Percentiles rank a stretch among this genome's conserved stretches.
Conservation (phyloP, 257 asterid genomes). For the Prunella vulgaris region DNA sequence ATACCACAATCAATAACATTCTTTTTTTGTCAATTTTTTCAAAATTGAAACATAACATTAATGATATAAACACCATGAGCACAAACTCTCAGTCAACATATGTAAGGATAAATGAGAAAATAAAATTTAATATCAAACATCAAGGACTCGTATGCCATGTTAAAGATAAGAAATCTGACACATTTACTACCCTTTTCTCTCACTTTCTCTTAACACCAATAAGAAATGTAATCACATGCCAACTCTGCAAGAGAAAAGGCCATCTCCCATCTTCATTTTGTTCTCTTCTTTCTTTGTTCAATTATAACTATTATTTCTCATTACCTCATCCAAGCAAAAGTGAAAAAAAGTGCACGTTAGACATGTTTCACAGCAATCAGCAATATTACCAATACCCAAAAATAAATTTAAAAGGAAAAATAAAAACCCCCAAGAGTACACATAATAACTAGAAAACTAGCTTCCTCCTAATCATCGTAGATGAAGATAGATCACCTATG, state of each 20-base stretch:
- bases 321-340: constrained; percentile 23
- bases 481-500: constrained; percentile 43
- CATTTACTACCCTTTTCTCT: background rate
- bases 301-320: background rate
- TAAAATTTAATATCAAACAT: too few relatives aligned
- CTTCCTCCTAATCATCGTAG: constrained; percentile 49
- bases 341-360: constrained; percentile 31
- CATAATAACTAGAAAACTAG: constrained; percentile 38
- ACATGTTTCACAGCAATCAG: constrained; percentile 23
- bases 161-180: background rate
- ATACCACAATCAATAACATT: too few relatives aligned
- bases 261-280: constrained; percentile 3
- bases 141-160: background rate
- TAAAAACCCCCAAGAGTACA: background rate
- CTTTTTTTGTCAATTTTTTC: too few relatives aligned
- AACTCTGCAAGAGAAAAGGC: background rate
- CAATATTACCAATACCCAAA: background rate
- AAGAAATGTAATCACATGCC: constrained; percentile 8
- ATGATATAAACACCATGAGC: too few relatives aligned
- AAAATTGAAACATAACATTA: too few relatives aligned
- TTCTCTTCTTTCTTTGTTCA: constrained; percentile 8
- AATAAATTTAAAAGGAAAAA: background rate
- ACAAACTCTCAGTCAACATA: too few relatives aligned
- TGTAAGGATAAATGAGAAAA: too few relatives aligned
- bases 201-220: constrained; percentile 5